A percentile compares a stretch with the other conserved stretches of the same genome.
Conservation (phyloP, 208 protist genomes). For the Phytomonas francai region DNA sequence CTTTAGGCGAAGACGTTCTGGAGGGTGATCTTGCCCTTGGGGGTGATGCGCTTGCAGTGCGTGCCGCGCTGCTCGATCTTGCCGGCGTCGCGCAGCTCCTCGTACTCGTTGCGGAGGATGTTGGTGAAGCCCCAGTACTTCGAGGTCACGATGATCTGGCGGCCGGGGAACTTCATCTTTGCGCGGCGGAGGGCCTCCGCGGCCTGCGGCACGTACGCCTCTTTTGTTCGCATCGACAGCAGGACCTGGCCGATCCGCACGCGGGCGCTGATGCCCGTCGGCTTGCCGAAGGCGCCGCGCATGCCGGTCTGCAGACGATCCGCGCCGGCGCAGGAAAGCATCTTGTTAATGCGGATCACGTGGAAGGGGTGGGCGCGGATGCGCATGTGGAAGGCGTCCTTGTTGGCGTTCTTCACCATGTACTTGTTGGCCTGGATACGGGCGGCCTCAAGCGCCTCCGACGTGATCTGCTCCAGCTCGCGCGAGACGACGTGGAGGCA, state of each 20-base stretch:
- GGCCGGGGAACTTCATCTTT: constrained; percentile 63
- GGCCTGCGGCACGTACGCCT: constrained; percentile 54
- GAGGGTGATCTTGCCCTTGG: constrained; percentile 84
- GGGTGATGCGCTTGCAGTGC: constrained; percentile 64
- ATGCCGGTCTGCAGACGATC: constrained; percentile 99
- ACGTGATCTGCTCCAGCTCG: constrained; percentile 98
- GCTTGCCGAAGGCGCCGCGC: constrained; percentile 98
- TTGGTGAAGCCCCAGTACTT: constrained; percentile 85
- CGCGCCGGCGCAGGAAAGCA: constrained; percentile 99
- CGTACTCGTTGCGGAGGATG: constrained; percentile 69
- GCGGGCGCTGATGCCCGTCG: constrained; percentile 93
- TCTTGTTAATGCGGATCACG: constrained; percentile 99
- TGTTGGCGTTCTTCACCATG: constrained; percentile 96
- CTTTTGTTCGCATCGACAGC: constrained; percentile 94
- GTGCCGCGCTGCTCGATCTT: constrained; percentile 63
- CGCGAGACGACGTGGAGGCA: constrained; percentile 97
- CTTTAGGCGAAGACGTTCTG: too few species aligned
- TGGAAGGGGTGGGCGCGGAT: constrained; percentile 99
- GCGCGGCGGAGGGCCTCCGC: constrained; percentile 72
- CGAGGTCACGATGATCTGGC: constrained; percentile 70
- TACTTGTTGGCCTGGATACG: constrained; percentile 99
- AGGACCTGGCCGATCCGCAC: constrained; percentile 97
- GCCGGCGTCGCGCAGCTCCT: constrained; percentile 43
- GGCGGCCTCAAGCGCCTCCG: constrained; percentile 98
- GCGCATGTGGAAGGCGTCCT: constrained; percentile 98